phyloP scores from a whole-genome alignment of 768 basidiomycete genomes.

The Rickenella mellea region DNA sequence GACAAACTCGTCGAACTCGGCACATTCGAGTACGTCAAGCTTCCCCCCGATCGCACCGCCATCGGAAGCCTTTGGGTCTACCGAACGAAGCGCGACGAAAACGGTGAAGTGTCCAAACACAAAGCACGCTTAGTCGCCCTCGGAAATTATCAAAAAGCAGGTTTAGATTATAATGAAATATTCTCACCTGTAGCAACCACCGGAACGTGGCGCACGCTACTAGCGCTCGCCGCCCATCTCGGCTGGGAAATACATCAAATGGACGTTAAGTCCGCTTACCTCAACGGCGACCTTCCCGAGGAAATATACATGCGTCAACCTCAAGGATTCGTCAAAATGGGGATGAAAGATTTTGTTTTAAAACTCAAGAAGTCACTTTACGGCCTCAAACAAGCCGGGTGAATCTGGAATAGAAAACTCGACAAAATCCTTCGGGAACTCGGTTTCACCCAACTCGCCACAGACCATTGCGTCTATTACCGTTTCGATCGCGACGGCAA shows the following conservation, averaged over 20 bases:
- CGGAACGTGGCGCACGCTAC: too few species aligned
- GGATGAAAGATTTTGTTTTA: slow-evolving; percentile 1
- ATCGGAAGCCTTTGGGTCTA: slow-evolving; percentile 26
- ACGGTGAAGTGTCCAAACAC: not conserved
- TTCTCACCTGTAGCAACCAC: too few species aligned
- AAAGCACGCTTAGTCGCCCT: not conserved
- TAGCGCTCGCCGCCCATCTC: too few species aligned
- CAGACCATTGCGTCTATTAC: slow-evolving; percentile 9
- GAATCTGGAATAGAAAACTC: slow-evolving; percentile 27
- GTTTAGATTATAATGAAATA: too few species aligned
- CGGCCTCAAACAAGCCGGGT: slow-evolving; percentile 31
- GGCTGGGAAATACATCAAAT: too few species aligned
- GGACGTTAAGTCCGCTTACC: slow-evolving; percentile 9
- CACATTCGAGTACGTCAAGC: slow-evolving; percentile 17
- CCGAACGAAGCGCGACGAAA: not conserved
- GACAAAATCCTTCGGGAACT: slow-evolving; percentile 2
- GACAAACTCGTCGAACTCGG: slow-evolving; percentile 11
- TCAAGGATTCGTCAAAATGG: not conserved
- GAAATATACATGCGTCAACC: slow-evolving; percentile 5
- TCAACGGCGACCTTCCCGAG: slow-evolving; percentile 5
- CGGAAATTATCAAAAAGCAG: not conserved
- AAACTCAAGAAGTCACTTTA: slow-evolving; percentile 26
- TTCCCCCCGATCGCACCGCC: slow-evolving; percentile 19
- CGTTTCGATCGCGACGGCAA: not conserved
- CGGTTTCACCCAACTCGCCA: slow-evolving; percentile 3